A percentile compares a stretch with the other conserved stretches of the same genome.
Conservation (phyloP, 2,329 filamentous ascomycete genomes). For the Gaeumannomyces tritici region DNA sequence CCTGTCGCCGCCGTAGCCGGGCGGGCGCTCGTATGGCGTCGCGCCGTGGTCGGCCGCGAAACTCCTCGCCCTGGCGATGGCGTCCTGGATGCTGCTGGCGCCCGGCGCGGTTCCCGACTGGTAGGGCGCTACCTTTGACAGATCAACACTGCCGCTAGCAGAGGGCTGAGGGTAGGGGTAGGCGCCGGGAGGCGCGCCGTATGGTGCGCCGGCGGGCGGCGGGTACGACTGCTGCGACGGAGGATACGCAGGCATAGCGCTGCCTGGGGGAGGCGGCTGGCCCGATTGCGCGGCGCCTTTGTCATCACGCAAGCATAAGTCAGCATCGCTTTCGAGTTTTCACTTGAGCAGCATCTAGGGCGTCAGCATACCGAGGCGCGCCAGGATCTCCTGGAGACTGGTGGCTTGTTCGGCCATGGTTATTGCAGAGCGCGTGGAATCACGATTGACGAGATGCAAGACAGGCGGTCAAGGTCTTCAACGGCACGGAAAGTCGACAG, state of each 20-base stretch:
- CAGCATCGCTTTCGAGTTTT: not conserved
- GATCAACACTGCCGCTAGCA: conserved; percentile 65
- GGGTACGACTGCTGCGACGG: conserved; percentile 9
- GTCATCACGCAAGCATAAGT: not conserved
- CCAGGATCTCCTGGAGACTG: conserved; percentile 3
- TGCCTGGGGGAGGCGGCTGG: not conserved
- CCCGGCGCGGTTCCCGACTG: conserved; percentile 53
- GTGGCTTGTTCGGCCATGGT: conserved; percentile 1
- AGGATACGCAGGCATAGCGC: conserved; percentile 7
- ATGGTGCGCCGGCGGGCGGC: conserved; percentile 8
- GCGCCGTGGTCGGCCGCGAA: conserved; percentile 74
- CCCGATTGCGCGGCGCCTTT: conserved; percentile 1
- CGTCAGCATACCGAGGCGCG: conserved; percentile 3
- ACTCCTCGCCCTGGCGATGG: conserved; percentile 74
- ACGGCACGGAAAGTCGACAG: not conserved
- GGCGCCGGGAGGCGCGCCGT: conserved; percentile 7
- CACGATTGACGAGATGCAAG: not conserved
- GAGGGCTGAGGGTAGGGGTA: conserved; percentile 51
- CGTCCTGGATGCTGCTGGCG: conserved; percentile 74
- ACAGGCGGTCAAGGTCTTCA: not conserved
- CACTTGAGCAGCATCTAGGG: not conserved
- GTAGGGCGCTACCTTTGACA: conserved; percentile 41
- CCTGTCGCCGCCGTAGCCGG: conserved; percentile 33
- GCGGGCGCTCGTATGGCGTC: conserved; percentile 46
- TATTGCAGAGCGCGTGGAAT: not conserved